A percentile compares a stretch with the other conserved stretches of the same genome.
phyloP scores from a whole-genome alignment of 2,329 filamentous ascomycete species.

The Talaromyces sp. region DNA sequence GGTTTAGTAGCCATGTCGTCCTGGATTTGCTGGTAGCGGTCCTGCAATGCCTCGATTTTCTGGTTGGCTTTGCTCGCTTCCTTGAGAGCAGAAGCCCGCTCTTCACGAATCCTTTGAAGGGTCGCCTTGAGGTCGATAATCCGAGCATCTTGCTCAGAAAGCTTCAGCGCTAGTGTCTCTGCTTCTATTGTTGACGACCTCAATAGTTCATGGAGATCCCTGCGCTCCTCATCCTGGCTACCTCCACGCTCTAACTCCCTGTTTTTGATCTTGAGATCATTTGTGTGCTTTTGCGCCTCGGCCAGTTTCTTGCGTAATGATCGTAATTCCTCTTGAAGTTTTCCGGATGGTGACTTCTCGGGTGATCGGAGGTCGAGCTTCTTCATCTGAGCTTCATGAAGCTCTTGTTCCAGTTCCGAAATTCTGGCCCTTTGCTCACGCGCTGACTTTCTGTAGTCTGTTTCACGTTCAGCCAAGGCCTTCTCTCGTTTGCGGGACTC shows the following conservation, averaged over 20 bases:
- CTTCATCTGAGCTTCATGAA: constrained; percentile 54
- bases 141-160: constrained; percentile 62
- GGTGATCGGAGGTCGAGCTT: constrained; percentile 49
- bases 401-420: constrained; percentile 59
- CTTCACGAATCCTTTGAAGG: constrained; percentile 55
- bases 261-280: constrained; percentile 49
- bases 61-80: constrained; percentile 34
- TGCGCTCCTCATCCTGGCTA: constrained; percentile 36
- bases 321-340: constrained; percentile 47
- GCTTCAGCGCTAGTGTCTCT: constrained; percentile 65
- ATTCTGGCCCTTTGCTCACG: constrained; percentile 61
- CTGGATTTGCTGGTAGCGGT: constrained; percentile 57
- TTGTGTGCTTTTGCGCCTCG: constrained; percentile 53
- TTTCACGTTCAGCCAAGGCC: constrained; percentile 60
- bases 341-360: constrained; percentile 44
- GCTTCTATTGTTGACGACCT: constrained; percentile 44
- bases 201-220: constrained; percentile 40
- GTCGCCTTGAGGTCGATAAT: constrained; percentile 54
- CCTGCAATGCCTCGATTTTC: constrained; percentile 44
- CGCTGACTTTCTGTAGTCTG: constrained; percentile 55
- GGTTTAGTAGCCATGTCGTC: constrained; percentile 38
- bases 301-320: constrained; percentile 57
- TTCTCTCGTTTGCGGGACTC: constrained; percentile 61
- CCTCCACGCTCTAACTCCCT: constrained; percentile 48
- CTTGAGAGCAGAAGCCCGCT: constrained; percentile 36